Conservation (phyloP, 2,329 filamentous ascomycete species). For the Pyrenophora tritici-repentis region DNA sequence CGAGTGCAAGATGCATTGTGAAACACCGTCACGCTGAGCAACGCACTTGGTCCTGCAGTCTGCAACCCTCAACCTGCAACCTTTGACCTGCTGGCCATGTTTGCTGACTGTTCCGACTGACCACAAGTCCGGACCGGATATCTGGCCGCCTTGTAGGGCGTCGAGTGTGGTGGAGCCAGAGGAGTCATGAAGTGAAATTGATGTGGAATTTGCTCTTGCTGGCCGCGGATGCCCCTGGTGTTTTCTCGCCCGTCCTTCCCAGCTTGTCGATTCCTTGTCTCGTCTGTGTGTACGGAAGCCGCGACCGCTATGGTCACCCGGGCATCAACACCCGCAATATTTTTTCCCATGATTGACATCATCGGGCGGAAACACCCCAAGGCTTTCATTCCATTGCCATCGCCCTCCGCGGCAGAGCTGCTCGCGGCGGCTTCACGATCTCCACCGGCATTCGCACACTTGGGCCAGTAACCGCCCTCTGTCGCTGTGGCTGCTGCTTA, state of each 20-base stretch:
- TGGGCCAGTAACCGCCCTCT: constrained; percentile 4
- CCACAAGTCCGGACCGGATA: background rate
- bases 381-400: too few relatives aligned
- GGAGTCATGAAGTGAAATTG: too few relatives aligned
- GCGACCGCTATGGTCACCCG: constrained; percentile 10
- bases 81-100: too few relatives aligned
- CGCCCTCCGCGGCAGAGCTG: too few relatives aligned
- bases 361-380: background rate
- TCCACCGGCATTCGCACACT: background rate
- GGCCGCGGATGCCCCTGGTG: too few relatives aligned
- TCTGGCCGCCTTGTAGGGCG: constrained; percentile 7
- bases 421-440: too few relatives aligned
- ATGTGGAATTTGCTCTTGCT: too few relatives aligned
- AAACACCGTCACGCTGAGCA: too few relatives aligned
- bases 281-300: background rate
- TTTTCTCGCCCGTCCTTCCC: background rate
- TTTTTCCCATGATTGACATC: constrained; percentile 11
- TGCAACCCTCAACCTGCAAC: too few relatives aligned
- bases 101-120: background rate
- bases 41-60: too few relatives aligned
- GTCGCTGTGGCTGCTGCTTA: constrained; percentile 2
- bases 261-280: background rate
- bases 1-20: too few relatives aligned
- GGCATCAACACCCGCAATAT: constrained; percentile 7
- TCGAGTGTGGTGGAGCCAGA: background rate